A percentile compares a stretch with the other conserved stretches of the same genome.
Conservation (phyloP, 2,329 filamentous ascomycete genomes). For the Paraphoma chrysanthemicola region DNA sequence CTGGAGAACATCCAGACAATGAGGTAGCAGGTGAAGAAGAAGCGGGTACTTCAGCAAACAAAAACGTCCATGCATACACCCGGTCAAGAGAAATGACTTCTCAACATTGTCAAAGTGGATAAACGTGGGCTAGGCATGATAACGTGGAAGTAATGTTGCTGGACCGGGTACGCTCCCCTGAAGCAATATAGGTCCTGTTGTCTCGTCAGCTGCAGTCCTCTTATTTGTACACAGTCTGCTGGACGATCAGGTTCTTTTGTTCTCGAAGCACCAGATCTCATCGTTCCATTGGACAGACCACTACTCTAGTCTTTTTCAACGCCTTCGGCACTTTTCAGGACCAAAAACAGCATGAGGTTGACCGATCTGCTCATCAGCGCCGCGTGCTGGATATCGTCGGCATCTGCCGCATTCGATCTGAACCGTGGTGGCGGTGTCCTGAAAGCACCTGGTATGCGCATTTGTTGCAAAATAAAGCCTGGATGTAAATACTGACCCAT, state of each 20-base stretch:
- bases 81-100: constrained; percentile 1
- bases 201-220: constrained; percentile 7
- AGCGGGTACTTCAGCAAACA: background rate
- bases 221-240: constrained; percentile 9
- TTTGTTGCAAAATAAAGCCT: background rate
- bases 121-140: background rate
- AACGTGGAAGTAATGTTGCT: background rate
- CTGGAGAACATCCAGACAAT: background rate
- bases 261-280: constrained; percentile 1
- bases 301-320: background rate
- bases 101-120: background rate
- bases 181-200: constrained; percentile 15
- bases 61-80: constrained; percentile 2
- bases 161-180: constrained; percentile 18
- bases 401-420: constrained; percentile 30
- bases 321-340: background rate
- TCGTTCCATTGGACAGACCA: constrained; percentile 1
- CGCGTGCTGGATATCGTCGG: constrained; percentile 14
- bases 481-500: background rate
- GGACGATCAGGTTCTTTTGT: constrained; percentile 3
- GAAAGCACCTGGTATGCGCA: constrained; percentile 23
- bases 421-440: constrained; percentile 32
- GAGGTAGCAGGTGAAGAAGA: background rate
- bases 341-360: constrained; percentile 18
- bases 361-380: constrained; percentile 11